phyloP scores from a whole-genome alignment of 2,329 filamentous ascomycete species.

The Leptographium flavum region DNA sequence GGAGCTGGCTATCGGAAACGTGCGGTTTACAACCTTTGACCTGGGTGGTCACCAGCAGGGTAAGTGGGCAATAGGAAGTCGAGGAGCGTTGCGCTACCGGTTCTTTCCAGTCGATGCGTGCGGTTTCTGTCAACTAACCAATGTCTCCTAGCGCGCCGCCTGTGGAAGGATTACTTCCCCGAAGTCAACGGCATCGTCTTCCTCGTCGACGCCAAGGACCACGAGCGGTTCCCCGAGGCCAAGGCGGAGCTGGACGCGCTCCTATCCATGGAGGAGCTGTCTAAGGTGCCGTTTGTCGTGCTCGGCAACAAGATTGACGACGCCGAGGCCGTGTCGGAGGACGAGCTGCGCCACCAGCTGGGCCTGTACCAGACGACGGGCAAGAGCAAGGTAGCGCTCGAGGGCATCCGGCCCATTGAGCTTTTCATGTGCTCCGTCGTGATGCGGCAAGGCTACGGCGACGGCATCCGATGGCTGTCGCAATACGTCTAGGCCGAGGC shows the following conservation, averaged over 20 bases:
- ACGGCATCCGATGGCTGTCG: constrained; percentile 81
- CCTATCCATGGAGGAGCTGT: constrained; percentile 89
- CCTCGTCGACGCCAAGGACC: constrained; percentile 93
- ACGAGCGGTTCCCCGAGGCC: constrained; percentile 83
- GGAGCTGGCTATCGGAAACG: constrained; percentile 83
- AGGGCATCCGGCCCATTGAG: constrained; percentile 90
- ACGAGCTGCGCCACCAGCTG: constrained; percentile 82
- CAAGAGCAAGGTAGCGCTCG: constrained; percentile 80
- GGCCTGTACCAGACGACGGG: constrained; percentile 93
- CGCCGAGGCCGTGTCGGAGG: constrained; percentile 87
- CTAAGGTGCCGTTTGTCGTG: constrained; percentile 90
- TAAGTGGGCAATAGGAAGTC: constrained; percentile 21
- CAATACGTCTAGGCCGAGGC: constrained; percentile 69
- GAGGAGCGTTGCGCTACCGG: not conserved
- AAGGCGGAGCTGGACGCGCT: constrained; percentile 96
- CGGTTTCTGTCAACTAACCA: no score
- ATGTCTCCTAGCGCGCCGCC: constrained; percentile 82
- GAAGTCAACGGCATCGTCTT: constrained; percentile 96
- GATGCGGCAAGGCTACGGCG: constrained; percentile 88
- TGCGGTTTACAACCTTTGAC: constrained; percentile 90
- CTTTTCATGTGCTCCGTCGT: constrained; percentile 99
- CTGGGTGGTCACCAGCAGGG: constrained; percentile 88
- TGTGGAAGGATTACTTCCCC: constrained; percentile 96
- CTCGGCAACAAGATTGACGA: constrained; percentile 99
- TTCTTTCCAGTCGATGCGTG: not conserved